Conservation (phyloP, 1,284 basidiomycete species). For the Fomitopsis betulina region DNA sequence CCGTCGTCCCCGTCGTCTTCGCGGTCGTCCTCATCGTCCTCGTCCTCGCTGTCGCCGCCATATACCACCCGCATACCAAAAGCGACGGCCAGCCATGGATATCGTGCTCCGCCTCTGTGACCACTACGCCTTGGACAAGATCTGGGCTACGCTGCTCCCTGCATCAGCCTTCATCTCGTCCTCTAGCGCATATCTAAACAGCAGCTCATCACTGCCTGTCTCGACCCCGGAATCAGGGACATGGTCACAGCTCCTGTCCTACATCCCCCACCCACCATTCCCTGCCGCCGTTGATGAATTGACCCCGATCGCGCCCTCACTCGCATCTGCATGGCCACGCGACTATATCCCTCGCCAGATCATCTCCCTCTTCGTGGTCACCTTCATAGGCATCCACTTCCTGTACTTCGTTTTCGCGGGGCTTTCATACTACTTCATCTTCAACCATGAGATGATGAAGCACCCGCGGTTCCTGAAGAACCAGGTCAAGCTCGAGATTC, state of each 20-base stretch:
- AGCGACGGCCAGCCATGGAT: slow-evolving; percentile 58
- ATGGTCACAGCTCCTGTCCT: slow-evolving; percentile 52
- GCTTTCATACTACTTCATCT: slow-evolving; percentile 83
- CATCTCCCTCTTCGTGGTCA: slow-evolving; percentile 72
- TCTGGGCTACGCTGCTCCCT: slow-evolving; percentile 76
- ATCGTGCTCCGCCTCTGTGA: slow-evolving; percentile 72
- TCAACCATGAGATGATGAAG: slow-evolving; percentile 95
- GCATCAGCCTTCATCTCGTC: slow-evolving; percentile 48
- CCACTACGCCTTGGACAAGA: slow-evolving; percentile 71
- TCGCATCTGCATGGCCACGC: slow-evolving; percentile 71
- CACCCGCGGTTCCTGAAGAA: slow-evolving; percentile 93
- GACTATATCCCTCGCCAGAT: slow-evolving; percentile 79
- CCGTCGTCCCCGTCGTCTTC: slow-evolving; percentile 3
- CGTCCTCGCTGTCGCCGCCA: not conserved
- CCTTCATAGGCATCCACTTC: slow-evolving; percentile 75
- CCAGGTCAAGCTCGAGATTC: slow-evolving; percentile 85
- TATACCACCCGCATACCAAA: slow-evolving; percentile 2
- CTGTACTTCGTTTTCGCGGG: slow-evolving; percentile 88
- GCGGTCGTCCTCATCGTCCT: not conserved
- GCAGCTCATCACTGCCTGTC: slow-evolving; percentile 30
- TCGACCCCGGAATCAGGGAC: slow-evolving; percentile 29
- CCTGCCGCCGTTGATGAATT: slow-evolving; percentile 27
- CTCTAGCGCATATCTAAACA: slow-evolving; percentile 20
- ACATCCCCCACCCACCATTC: slow-evolving; percentile 54
- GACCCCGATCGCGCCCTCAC: slow-evolving; percentile 20